A percentile compares a stretch with the other conserved stretches of the same genome.
Evolutionary conservation across 2,329 filamentous ascomycete genomes (phyloP).

Genomic region (Microsporum ferrugineum): DNA sequence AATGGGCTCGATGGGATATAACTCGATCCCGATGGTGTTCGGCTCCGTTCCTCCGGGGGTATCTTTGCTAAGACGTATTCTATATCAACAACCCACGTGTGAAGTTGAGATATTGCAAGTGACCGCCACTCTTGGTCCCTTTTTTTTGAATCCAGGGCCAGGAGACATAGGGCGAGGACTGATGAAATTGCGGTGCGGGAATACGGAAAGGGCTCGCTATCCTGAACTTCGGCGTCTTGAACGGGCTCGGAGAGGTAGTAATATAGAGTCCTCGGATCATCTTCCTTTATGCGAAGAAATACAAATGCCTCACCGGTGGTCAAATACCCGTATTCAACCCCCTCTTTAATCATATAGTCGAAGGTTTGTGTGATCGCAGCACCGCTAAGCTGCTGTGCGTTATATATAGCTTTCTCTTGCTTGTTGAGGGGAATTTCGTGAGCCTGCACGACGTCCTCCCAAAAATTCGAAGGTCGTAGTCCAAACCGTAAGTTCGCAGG

Average conservation of each 20-base stretch:
- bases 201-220: neutral
- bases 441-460: neutral
- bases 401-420: neutral
- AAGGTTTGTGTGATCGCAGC: neutral
- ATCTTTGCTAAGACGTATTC: neutral
- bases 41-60: neutral
- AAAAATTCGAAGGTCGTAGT: neutral
- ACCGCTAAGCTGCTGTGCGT: neutral
- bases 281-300: neutral
- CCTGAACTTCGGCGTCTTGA: neutral
- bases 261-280: neutral
- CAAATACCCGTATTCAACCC: neutral
- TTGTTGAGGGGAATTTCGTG: neutral
- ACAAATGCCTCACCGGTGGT: neutral
- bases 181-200: neutral
- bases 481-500: neutral
- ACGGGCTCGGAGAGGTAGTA: neutral
- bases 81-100: neutral
- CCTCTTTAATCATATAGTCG: neutral
- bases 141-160: neutral
- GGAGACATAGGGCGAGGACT: neutral
- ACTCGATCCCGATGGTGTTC: neutral
- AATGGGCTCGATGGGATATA: conserved; percentile 3
- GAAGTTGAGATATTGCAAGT: neutral
- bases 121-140: neutral